Evolutionary conservation across 2,329 filamentous ascomycete species (phyloP), one percentile per base, ranked within the genome.

Genomic region (Neocucurbitaria cava): DNA sequence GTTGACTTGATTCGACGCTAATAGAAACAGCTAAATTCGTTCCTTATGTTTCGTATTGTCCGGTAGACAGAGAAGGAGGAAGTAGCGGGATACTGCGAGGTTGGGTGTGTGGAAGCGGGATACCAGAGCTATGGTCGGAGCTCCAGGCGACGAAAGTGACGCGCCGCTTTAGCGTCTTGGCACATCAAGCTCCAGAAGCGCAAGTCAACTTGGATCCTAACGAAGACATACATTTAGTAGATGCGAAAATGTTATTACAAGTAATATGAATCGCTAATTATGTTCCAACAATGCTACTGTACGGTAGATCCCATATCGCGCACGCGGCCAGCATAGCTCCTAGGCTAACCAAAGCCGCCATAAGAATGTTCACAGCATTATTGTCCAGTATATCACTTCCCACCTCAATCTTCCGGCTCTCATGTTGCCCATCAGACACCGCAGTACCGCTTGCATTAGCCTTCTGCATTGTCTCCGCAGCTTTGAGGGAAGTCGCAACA

Each of bases 291-390:
- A 71, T 59, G 48, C 62, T 70, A 41, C 60, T 68, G 17, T 71
- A 58, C 1, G 73, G 67, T 36, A 71, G n/a, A n/a, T 64, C 62
- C 74, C 70, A 77, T 3, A 70, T 38, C n/a, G 62, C 23, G 24
- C 63, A 66, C 3, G 74, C 68, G 2, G 56, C 63, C n/a, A 70
- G 80, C 86, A 98, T 96, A 4, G 88, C 90, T 4, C 88, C 85
- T 17, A 92, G 61, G 71, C 91, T 96, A 85, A 96, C 93, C 4
- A 82, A 81, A 13, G 86, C 82, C 0, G 94, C 93, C 94, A 97
- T 98, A 52, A 94, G 75, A 53, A 97, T 86, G 75, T 99, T 99
- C 66, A 99, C 92, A 49, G 91, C 90, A 75, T 99, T 99, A 76
- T 99, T 99, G 76, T 96, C 92, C 52, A 99, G 80, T 57, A 96